Evolutionary conservation across 345 rosid genomes (phyloP), one percentile per base, ranked within the genome.

Genomic region (Alliaria petiolata): DNA sequence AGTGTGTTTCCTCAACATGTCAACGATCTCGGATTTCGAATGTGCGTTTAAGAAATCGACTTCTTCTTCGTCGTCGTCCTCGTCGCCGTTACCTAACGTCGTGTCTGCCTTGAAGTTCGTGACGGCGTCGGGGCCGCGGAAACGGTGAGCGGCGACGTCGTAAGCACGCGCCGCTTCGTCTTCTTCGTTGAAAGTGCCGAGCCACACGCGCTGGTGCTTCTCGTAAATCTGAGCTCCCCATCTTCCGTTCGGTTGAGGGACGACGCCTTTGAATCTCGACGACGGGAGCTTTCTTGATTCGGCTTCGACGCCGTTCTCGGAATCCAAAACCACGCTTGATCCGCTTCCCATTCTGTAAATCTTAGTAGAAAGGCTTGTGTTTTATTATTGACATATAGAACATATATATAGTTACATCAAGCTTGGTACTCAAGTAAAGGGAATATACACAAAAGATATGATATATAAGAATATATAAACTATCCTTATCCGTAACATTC

Each of bases 201-300:
- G 86, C 98, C 98, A 93, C 28, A 93, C 90, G 14, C 97, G 82
- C 51, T 89, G 97, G 57, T 91, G 97, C 76, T 86, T 93, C 89
- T 91, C 97, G 84, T 93, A 93, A 61, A 93, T 93, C 85, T 93
- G 97, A 10, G 95, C 89, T 4, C 97, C 98, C 98, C 97, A 93
- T 1, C 95, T 84, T 61, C 97, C 97, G 68, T 93, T 93, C 4
- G 98, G 98, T 59, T 93, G 96, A 1, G 97, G 93, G n/a, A 93
- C 97, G 3, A 93, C 98, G 2, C 98, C 98, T 73, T 93, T 93
- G 85, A 82, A 93, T 52, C 85, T 85, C 9, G 98, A 91, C 4
- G 95, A 87, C 0, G 95, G 93, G 25, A 91, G 90, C 75, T 91
- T 93, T 42, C 87, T 80, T 3, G 96, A 89, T 78, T 93, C 96